Base-by-base conservation (phyloP, 371 early-diverging fungal genomes). In the Mortierella polycephala region DNA sequence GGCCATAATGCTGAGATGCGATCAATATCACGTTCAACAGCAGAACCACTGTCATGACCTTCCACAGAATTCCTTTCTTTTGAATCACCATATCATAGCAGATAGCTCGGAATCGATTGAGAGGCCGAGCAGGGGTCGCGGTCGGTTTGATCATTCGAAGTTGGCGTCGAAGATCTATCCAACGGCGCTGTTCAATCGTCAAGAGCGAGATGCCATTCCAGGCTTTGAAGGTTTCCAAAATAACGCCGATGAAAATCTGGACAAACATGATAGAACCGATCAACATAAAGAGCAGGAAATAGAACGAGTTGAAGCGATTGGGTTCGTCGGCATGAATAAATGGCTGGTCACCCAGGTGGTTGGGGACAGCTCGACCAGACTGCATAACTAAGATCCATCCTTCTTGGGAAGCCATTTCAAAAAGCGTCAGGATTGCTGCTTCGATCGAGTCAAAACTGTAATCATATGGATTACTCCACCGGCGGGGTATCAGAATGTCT, bases 221-320 rank as follows among this genome's bases (percentile, higher is more conserved):
- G 11, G 83, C 82, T 56, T 87, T 86, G 60, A 87, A 87, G 5
- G 83, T 83, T 60, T 87, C 88, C 58, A 87, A 65, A 60, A 87
- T 85, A 45, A 89, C 88, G 46, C 88, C 88, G 59, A 88, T 88
- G 30, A 88, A 88, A 1, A 88, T 60, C 57, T 88, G 88, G 14
- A 88, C 83, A 16, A 85, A 79, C 40, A 86, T 83, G 20, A 88
- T 81, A 0, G 86, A 88, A 0, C 85, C 85, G 18, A 86, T 61
- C 75, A 88, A 82, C 88, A 88, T 88, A 49, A 88, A 86, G 0
- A 77, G 65, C 21, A 88, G 59, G 50, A 85, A 88, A 57, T 82
- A 88, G 10, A 85, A 60, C 0, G 85, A 84, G 58, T 85, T 67
- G 76, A 81, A 83, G 14, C 82, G 74, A 23, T 84, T 83, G 47